phyloP scores from a whole-genome alignment of 139 green algal species.

The Tetraselmis striata region DNA sequence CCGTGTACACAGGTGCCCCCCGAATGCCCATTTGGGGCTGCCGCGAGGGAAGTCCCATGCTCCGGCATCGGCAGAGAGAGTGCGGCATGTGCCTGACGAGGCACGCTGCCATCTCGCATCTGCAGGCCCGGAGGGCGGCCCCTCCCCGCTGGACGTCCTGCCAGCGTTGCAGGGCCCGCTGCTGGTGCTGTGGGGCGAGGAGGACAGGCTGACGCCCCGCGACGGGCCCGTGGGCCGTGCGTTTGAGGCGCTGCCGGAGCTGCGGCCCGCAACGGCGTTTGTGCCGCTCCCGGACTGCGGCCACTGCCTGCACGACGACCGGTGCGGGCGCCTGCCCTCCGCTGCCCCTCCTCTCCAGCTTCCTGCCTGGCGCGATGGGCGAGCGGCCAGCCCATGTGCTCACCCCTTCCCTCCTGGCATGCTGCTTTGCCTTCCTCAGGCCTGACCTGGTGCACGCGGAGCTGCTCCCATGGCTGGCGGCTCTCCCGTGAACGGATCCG shows the following conservation, averaged over 20 bases:
- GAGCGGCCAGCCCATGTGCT: too few relatives aligned
- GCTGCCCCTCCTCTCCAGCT: too few relatives aligned
- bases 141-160: conserved; percentile 4
- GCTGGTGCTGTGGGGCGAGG: conserved; percentile 81
- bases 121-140: background rate
- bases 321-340: conserved; percentile 41
- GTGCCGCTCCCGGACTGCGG: conserved; percentile 21
- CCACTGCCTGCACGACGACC: conserved; percentile 35
- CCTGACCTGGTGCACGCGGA: conserved; percentile 51
- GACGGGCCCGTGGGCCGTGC: conserved; percentile 83
- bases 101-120: too few relatives aligned
- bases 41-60: too few relatives aligned
- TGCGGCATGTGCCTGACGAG: too few relatives aligned
- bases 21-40: too few relatives aligned
- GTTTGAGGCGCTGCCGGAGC: conserved; percentile 48
- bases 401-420: too few relatives aligned
- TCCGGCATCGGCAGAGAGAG: too few relatives aligned
- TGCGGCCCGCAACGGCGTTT: conserved; percentile 3
- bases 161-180: conserved; percentile 43
- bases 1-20: conserved; percentile 76
- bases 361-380: too few relatives aligned
- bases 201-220: conserved; percentile 77
- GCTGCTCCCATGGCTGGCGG: conserved; percentile 65
- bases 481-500: conserved; percentile 1
- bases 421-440: too few relatives aligned